phyloP scores from a whole-genome alignment of 2,329 filamentous ascomycete genomes.

The Helicocarpus griseus region DNA sequence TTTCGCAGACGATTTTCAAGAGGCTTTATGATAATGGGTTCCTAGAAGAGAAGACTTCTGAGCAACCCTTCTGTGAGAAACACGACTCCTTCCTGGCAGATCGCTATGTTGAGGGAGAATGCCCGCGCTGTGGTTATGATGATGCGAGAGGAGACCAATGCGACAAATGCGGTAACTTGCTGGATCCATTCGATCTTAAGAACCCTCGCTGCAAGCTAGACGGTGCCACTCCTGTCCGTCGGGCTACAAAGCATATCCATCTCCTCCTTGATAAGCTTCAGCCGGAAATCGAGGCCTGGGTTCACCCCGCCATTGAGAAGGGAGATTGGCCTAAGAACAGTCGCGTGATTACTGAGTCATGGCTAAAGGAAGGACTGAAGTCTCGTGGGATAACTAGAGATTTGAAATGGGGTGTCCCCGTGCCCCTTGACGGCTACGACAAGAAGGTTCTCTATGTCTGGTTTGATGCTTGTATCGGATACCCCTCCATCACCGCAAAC shows the following conservation, averaged over 20 bases:
- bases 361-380: constrained; percentile 61
- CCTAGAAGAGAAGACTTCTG: constrained; percentile 75
- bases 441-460: constrained; percentile 74
- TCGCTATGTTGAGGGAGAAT: constrained; percentile 42
- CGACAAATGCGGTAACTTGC: constrained; percentile 61
- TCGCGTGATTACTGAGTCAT: constrained; percentile 36
- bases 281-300: constrained; percentile 67
- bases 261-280: constrained; percentile 79
- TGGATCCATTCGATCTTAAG: constrained; percentile 65
- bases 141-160: constrained; percentile 67
- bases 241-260: constrained; percentile 83
- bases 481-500: constrained; percentile 73
- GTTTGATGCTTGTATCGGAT: constrained; percentile 79
- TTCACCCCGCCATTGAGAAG: constrained; percentile 59
- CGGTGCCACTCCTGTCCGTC: constrained; percentile 65
- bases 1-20: constrained; percentile 82
- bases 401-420: constrained; percentile 65
- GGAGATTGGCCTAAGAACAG: constrained; percentile 45
- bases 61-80: constrained; percentile 79
- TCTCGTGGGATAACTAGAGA: constrained; percentile 75
- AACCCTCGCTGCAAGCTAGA: constrained; percentile 90
- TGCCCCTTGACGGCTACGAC: constrained; percentile 47
- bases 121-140: constrained; percentile 46
- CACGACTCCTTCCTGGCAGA: constrained; percentile 45
- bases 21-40: constrained; percentile 83